Base-by-base conservation (phyloP, 129 eudicot species). In the Flaveria robusta region DNA sequence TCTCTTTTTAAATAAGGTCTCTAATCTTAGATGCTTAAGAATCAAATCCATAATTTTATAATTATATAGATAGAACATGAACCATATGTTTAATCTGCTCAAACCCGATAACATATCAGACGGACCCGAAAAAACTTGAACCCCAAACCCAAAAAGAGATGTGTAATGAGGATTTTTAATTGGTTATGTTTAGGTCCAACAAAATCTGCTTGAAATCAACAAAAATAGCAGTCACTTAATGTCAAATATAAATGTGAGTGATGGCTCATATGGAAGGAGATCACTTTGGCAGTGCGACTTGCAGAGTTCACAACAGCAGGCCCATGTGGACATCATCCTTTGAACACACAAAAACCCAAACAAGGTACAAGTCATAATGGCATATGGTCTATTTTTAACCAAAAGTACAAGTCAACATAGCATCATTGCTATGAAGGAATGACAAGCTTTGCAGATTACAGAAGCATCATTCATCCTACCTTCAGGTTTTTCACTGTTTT, bases 241-340 rank as follows among this genome's bases (percentile, higher is more conserved):
- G 46, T 47, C 46, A 50, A 70, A 70, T 15, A 47, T 66, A 50
- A 75, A 77, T 77, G 81, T 52, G 64, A 79, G 54, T 58, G 24
- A 27, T 6, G 18, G 62, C 68, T 41, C 24, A 77, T 60, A 78
- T 62, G 5, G 64, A 43, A 79, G 82, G 71, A 39, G 4, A 70
- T 45, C 77, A 62, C 72, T 47, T 27, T 54, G 47, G 69, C 70
- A 76, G 59, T 24, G 22, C 11, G 62, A 27, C 73, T 79, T 79
- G 82, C 82, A 78, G 82, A 60, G 71, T 78, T 78, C 82, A 70
- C 82, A 66, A 50, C 12, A 62, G 46, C 71, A 62, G 24, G 43
- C 24, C 74, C 60, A 70, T 70, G 23, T 70, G 59, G 8, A 27
- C 7, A 16, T 34, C 22, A 5, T 64, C 9, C 22, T 16, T 31